These are phyloP conservation scores for Emericellopsis cladophorae DNA, from an alignment of 2,329 filamentous ascomycete species.

Conservation along the genomic window DNA sequence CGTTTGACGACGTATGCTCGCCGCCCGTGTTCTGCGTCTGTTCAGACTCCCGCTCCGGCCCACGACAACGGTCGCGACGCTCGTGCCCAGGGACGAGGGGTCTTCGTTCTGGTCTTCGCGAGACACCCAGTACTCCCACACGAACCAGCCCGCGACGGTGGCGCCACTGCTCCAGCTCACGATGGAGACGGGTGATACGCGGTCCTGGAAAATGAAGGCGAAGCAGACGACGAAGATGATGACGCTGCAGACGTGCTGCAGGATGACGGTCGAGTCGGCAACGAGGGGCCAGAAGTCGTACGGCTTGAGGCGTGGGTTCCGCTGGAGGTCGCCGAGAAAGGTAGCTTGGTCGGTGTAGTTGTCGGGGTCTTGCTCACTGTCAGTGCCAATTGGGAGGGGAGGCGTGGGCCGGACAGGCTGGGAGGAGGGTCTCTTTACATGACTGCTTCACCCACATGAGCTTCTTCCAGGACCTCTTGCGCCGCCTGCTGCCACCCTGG, in stretches of 20 bases:
- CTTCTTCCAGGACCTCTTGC: constrained; percentile 81
- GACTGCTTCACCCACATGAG: constrained; percentile 96
- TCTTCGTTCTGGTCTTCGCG: constrained; percentile 41
- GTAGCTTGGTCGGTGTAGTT: constrained; percentile 97
- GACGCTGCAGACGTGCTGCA: constrained; percentile 92
- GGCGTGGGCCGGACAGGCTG: background rate
- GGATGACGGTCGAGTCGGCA: constrained; percentile 88
- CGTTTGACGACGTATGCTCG: constrained; percentile 22
- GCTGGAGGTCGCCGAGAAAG: constrained; percentile 89
- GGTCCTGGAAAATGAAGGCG: constrained; percentile 74
- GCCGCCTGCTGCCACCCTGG: constrained; percentile 52
- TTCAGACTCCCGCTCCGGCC: constrained; percentile 20
- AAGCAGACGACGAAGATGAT: constrained; percentile 93
- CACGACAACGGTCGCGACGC: constrained; percentile 19
- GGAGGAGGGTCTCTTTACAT: constrained; percentile 38
- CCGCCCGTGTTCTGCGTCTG: constrained; percentile 17
- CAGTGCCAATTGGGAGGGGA: background rate
- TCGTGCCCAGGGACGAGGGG: constrained; percentile 9
- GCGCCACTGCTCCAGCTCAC: constrained; percentile 73
- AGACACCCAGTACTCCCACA: constrained; percentile 87
- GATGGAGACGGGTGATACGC: constrained; percentile 80
- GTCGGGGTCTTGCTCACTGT: constrained; percentile 60
- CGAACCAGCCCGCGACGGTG: constrained; percentile 75
- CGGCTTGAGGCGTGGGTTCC: constrained; percentile 83
- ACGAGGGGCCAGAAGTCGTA: constrained; percentile 98